Evolutionary conservation across 495 filamentous ascomycete genomes (phyloP).

Genomic region (Apiosordaria backusii): DNA sequence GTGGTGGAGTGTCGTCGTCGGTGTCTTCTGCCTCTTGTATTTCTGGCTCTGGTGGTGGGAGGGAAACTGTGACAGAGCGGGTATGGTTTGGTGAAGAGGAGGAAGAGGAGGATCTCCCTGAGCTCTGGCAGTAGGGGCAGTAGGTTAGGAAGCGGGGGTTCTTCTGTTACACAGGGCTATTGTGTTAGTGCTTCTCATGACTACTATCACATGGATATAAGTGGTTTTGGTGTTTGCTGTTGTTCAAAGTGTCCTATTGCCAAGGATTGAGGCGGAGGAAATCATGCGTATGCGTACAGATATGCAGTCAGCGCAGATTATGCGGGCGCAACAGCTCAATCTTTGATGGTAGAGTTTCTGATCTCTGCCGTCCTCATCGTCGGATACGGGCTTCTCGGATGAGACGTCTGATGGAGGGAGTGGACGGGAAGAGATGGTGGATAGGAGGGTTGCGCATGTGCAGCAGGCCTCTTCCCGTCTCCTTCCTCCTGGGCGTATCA

Average conservation of each 20-base stretch:
- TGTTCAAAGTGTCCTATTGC: background rate
- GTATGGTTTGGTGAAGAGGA: slow-evolving; percentile 28
- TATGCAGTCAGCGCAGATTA: slow-evolving; percentile 67
- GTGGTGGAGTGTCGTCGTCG: slow-evolving; percentile 20
- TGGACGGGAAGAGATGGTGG: slow-evolving; percentile 34
- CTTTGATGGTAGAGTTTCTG: slow-evolving; percentile 36
- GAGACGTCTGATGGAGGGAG: slow-evolving; percentile 7
- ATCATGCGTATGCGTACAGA: slow-evolving; percentile 38
- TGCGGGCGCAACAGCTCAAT: slow-evolving; percentile 61
- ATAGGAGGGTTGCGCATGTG: slow-evolving; percentile 60
- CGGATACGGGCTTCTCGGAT: slow-evolving; percentile 51
- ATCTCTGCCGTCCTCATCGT: slow-evolving; percentile 23
- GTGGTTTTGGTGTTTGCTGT: too few species aligned
- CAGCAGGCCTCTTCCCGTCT: slow-evolving; percentile 51
- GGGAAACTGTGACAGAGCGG: background rate
- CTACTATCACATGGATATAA: background rate
- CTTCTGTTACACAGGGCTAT: slow-evolving; percentile 34
- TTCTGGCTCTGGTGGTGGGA: too few species aligned
- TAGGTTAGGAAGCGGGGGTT: slow-evolving; percentile 68
- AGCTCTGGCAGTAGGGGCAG: slow-evolving; percentile 56
- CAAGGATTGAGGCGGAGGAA: background rate
- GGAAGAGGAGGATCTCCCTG: slow-evolving; percentile 29
- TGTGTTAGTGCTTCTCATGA: background rate
- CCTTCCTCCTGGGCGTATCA: background rate
- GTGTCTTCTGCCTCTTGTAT: too few species aligned